Conservation (phyloP, 108 stramenopile genomes). For the Fistulifera solaris region DNA sequence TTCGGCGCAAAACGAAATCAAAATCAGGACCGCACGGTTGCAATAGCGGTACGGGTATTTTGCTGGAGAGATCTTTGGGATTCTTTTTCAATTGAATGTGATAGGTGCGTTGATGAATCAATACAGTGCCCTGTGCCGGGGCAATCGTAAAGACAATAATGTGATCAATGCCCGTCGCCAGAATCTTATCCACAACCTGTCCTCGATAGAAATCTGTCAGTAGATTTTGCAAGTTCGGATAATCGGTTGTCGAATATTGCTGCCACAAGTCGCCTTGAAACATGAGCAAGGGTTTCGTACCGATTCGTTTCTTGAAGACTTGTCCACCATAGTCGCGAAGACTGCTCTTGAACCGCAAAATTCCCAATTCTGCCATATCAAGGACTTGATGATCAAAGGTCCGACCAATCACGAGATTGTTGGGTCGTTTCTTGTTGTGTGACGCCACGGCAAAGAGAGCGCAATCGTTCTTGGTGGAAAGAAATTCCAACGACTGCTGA, state of each 20-base stretch:
- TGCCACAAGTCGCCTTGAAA: constrained; percentile 93
- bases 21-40: constrained; percentile 91
- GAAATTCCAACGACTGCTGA: constrained; percentile 70
- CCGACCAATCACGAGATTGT: constrained; percentile 94
- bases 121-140: constrained; percentile 23
- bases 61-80: constrained; percentile 44
- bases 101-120: constrained; percentile 74
- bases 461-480: constrained; percentile 94
- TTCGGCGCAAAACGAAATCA: constrained; percentile 84
- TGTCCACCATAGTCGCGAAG: constrained; percentile 67
- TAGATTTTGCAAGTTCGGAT: constrained; percentile 73
- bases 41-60: constrained; percentile 74
- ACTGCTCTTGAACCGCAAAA: constrained; percentile 71
- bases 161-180: constrained; percentile 88
- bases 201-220: constrained; percentile 95
- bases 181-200: constrained; percentile 82
- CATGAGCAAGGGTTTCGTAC: constrained; percentile 82
- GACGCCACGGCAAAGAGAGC: constrained; percentile 86
- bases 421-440: constrained; percentile 98
- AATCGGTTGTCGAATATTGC: constrained; percentile 24
- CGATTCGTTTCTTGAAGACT: constrained; percentile 74
- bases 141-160: constrained; percentile 78
- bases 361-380: constrained; percentile 95
- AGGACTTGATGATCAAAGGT: constrained; percentile 94
- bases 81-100: constrained; percentile 80